Base-by-base conservation (phyloP, 306 rosid genomes). In the Vigna angularis region DNA sequence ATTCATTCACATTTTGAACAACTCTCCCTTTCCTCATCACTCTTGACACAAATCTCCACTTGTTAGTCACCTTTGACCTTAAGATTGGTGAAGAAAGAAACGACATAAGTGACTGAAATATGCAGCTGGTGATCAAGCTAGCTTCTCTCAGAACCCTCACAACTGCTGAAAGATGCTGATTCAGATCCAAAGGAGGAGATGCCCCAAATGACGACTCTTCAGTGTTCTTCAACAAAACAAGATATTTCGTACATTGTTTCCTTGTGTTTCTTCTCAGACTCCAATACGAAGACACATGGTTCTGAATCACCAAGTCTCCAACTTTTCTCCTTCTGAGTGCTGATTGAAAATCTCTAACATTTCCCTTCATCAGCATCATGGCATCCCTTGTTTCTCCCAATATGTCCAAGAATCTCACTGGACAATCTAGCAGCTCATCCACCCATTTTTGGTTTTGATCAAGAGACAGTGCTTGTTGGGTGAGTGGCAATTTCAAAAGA, bases 81-180 rank as follows among this genome's bases (percentile, higher is more conserved):
- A 82, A 80, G n/a, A 83, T 18, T 4, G 89, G 89, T 16, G 87
- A 48, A 47, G 82, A 88, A 16, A 87, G 93, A 72, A 88, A 87
- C 12, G 63, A 74, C 78, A 85, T 67, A 1, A 93, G 74, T 7
- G 90, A 85, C 28, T 85, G 82, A 40, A 93, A 83, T 32, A 88
- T 66, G 3, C 87, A 83, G 63, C 81, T 74, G 1, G 91, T 87
- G 44, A 88, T 72, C 67, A 63, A 68, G 71, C 87, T 84, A 30
- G 92, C 85, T 80, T 93, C 97, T 77, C 85, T 93, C 0, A 90
- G 84, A 18, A 88, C 92, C 49, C 89, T 71, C 1, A 89, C 91
- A 62, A 91, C 85, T 9, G 86, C 87, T 3, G 82, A 70, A 0
- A 86, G 76, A 17, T 87, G 91, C 66, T 70, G 77, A 34, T 86